Evolutionary conservation across 495 filamentous ascomycete genomes (phyloP).

Genomic region (Penicillium bialowiezense): DNA sequence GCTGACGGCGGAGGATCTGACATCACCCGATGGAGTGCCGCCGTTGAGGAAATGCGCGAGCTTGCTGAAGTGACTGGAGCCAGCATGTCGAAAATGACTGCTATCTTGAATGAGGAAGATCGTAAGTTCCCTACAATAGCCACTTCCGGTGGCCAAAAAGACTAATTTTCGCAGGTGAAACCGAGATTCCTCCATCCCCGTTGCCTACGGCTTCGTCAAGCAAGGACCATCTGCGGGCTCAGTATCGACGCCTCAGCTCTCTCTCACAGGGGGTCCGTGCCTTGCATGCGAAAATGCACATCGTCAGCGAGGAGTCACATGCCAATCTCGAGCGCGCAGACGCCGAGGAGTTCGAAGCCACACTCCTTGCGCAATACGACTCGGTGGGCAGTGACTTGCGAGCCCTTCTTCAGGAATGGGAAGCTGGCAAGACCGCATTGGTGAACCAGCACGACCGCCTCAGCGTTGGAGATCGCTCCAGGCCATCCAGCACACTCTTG

Average conservation of each 20-base stretch:
- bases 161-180: slow-evolving; percentile 37
- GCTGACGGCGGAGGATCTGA: slow-evolving; percentile 81
- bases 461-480: slow-evolving; percentile 56
- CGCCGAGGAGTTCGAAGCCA: slow-evolving; percentile 62
- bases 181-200: slow-evolving; percentile 56
- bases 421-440: slow-evolving; percentile 74
- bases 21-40: slow-evolving; percentile 73
- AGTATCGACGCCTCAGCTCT: slow-evolving; percentile 79
- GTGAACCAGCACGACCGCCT: slow-evolving; percentile 65
- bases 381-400: slow-evolving; percentile 86
- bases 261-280: slow-evolving; percentile 88
- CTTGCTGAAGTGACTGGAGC: slow-evolving; percentile 55
- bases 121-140: slow-evolving; percentile 59
- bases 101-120: slow-evolving; percentile 79
- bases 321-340: slow-evolving; percentile 70
- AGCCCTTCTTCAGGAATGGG: slow-evolving; percentile 85
- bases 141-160: too few relatives aligned
- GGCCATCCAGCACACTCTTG: slow-evolving; percentile 61
- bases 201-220: slow-evolving; percentile 68
- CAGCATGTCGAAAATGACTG: slow-evolving; percentile 57
- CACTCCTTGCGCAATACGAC: slow-evolving; percentile 85
- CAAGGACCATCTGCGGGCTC: slow-evolving; percentile 76
- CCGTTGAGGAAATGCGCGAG: slow-evolving; percentile 69
- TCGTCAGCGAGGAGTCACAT: slow-evolving; percentile 86
- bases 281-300: slow-evolving; percentile 91